Base-by-base conservation (phyloP, 2,329 filamentous ascomycete genomes). In the Neophaeococcomyces mojaviensis region DNA sequence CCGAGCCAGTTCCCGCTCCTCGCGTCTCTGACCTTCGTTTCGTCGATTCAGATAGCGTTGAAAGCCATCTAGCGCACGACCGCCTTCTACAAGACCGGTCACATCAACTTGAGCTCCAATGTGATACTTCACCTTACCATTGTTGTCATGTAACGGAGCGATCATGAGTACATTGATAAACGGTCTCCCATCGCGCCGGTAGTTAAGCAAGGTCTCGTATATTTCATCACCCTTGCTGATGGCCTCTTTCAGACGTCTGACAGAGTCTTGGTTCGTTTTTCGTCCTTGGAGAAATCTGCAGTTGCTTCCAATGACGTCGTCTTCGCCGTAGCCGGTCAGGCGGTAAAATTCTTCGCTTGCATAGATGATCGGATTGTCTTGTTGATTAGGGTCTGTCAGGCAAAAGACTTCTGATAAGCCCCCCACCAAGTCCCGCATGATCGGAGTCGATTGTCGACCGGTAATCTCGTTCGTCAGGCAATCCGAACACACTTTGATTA, bases 321-420 rank as follows among this genome's bases (percentile, higher is more conserved):
- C 67, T 22, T 57, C 59, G 16, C 63, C 61, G 48, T 70, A 71
- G 33, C 68, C 64, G 2, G 67, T 65, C 18, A 61, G 65, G 35
- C 63, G 61, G 55, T 68, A 70, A 56, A 71, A 71, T 44, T 68
- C 68, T 50, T 69, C 63, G 13, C 64, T 68, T 26, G 68, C 67
- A 52, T 68, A 71, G 2, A 70, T 62, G 45, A 71, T 69, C 2
- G 68, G 68, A 49, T 69, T 70, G 51, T 70, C 68, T 8, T 60
- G 56, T 28, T 66, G 51, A 13, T 61, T 64, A 8, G 68, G 68
- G 54, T 71, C 68, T 2, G 65, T 64, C 5, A 71, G 57, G 46
- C 68, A 71, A 49, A 69, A 71, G 2, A 69, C 66, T 49, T 71
- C 68, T 24, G 67, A 68, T 28, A 71, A 47, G 30, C 64, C 66